These are phyloP conservation scores for Cerioporus squamosus DNA, from an alignment of 1,284 basidiomycete genomes.

Conservation along the genomic window DNA sequence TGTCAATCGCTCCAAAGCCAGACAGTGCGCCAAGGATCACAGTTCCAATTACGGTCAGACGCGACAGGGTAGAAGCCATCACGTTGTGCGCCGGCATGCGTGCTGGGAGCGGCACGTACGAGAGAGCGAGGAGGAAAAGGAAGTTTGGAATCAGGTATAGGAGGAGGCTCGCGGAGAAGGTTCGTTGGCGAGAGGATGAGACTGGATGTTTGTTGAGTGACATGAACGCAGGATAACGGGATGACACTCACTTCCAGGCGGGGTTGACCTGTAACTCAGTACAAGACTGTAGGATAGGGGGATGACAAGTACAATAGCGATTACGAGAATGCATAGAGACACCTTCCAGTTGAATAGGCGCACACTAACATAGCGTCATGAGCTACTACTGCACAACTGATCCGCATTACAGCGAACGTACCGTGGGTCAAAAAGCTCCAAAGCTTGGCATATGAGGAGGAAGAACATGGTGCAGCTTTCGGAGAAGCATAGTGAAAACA, in stretches of 20 bases:
- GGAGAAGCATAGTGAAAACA: constrained; percentile 70
- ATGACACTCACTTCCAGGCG: constrained; percentile 18
- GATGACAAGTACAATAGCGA: constrained; percentile 60
- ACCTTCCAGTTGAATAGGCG: constrained; percentile 66
- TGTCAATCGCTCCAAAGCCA: constrained; percentile 74
- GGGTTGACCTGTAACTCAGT: constrained; percentile 43
- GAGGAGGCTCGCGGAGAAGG: constrained; percentile 39
- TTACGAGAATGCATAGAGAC: constrained; percentile 61
- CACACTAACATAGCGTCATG: constrained; percentile 41
- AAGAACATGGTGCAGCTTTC: constrained; percentile 71
- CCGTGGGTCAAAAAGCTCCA: constrained; percentile 54
- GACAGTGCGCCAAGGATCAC: constrained; percentile 73
- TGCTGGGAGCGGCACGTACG: constrained; percentile 67
- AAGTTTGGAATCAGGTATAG: constrained; percentile 55
- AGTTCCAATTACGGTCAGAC: constrained; percentile 77
- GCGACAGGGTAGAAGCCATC: constrained; percentile 52
- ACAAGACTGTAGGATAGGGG: constrained; percentile 66
- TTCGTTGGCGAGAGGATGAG: constrained; percentile 31
- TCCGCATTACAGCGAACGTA: constrained; percentile 39
- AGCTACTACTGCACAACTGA: not conserved
- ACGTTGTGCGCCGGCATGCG: constrained; percentile 47
- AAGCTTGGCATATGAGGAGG: constrained; percentile 67
- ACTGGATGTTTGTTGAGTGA: constrained; percentile 23
- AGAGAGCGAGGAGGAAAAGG: constrained; percentile 62
- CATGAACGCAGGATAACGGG: no score